Conservation (phyloP, 176 grass and related monocot species). For the Aechmea fasciata region DNA sequence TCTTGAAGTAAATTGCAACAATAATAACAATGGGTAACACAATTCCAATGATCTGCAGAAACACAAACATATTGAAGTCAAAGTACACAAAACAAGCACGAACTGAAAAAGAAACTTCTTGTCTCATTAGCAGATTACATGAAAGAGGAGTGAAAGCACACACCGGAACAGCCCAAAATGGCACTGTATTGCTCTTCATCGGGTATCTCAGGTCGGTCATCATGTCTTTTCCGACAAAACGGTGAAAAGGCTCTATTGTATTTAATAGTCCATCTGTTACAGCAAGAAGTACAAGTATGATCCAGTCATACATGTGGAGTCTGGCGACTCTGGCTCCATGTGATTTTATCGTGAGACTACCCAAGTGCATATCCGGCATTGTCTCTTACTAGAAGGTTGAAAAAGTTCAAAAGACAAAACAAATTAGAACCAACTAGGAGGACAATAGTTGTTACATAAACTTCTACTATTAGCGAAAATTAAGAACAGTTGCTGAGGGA, state of each 20-base stretch:
- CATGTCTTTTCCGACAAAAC: conserved; percentile 81
- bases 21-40: conserved; percentile 28
- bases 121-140: no score
- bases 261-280: conserved; percentile 57
- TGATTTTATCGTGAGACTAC: conserved; percentile 52
- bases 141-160: not conserved
- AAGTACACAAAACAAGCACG: not conserved
- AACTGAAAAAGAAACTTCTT: no score
- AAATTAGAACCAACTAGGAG: no score
- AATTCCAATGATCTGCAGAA: not conserved
- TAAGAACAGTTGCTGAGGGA: no score
- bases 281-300: conserved; percentile 62
- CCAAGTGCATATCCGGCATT: conserved; percentile 62
- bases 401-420: no score
- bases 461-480: no score
- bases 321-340: conserved; percentile 62
- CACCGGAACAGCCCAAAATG: conserved; percentile 83
- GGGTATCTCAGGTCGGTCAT: conserved; percentile 81
- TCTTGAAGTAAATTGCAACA: conserved; percentile 27
- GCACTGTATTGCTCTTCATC: conserved; percentile 63
- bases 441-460: no score
- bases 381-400: not conserved
- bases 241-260: conserved; percentile 69
- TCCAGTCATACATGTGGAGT: conserved; percentile 78
- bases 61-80: not conserved